Percentiles rank a stretch among this genome's conserved stretches.
Evolutionary conservation across 768 basidiomycete species (phyloP).

Genomic region (Hydnum rufescens): DNA sequence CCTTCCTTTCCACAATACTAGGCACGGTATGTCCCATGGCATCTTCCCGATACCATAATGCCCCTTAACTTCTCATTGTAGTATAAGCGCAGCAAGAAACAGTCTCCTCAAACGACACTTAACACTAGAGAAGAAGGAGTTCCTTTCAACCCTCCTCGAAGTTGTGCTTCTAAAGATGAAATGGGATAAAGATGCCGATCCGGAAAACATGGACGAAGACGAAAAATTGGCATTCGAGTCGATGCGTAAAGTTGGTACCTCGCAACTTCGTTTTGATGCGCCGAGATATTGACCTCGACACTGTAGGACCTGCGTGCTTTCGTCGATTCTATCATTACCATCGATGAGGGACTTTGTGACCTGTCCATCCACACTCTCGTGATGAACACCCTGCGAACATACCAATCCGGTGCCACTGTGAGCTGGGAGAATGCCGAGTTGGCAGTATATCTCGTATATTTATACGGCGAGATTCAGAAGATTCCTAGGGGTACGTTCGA

Average conservation of each 20-base stretch:
- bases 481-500: conserved; percentile 45
- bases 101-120: conserved; percentile 37
- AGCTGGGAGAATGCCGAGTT: conserved; percentile 91
- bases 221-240: conserved; percentile 64
- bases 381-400: conserved; percentile 51
- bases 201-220: conserved; percentile 70
- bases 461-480: conserved; percentile 64
- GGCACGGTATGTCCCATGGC: conserved; percentile 36
- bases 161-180: conserved; percentile 76
- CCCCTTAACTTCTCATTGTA: conserved; percentile 16
- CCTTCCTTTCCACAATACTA: conserved; percentile 57
- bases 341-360: conserved; percentile 75
- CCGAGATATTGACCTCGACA: background rate
- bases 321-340: conserved; percentile 67
- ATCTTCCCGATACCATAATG: conserved; percentile 4
- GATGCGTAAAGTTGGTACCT: conserved; percentile 50
- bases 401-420: conserved; percentile 38
- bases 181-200: conserved; percentile 61
- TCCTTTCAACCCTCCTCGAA: conserved; percentile 57
- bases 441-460: conserved; percentile 79
- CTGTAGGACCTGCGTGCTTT: conserved; percentile 63
- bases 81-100: conserved; percentile 48
- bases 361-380: conserved; percentile 54
- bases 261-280: background rate
- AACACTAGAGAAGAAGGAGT: conserved; percentile 47